Percentiles rank a stretch among this genome's conserved stretches.
Evolutionary conservation across 2,329 filamentous ascomycete genomes (phyloP).

Genomic region (Chlorencoelia australis): DNA sequence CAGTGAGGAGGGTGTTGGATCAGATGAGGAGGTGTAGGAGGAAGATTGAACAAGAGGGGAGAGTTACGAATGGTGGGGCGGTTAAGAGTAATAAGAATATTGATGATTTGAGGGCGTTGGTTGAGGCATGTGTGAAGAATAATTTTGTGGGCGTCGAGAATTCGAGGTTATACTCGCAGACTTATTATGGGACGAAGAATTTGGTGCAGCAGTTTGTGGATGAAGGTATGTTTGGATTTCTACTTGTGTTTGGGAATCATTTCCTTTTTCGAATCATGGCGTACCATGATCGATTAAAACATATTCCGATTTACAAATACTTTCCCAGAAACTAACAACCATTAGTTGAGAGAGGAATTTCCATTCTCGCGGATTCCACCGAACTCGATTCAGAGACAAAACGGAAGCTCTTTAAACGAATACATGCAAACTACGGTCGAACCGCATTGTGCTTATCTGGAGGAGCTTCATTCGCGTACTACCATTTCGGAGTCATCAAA

Average conservation of each 20-base stretch:
- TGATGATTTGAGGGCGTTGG: constrained; percentile 65
- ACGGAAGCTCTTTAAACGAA: constrained; percentile 71
- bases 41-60: constrained; percentile 40
- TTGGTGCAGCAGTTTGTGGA: constrained; percentile 84
- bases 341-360: constrained; percentile 53
- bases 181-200: constrained; percentile 95
- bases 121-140: constrained; percentile 91
- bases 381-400: constrained; percentile 66
- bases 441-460: constrained; percentile 90
- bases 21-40: constrained; percentile 59
- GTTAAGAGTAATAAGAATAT: constrained; percentile 40
- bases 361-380: constrained; percentile 57
- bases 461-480: constrained; percentile 90
- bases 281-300: no score
- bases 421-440: constrained; percentile 83
- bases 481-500: constrained; percentile 88
- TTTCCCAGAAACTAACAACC: constrained; percentile 8
- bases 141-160: constrained; percentile 97
- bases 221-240: constrained; percentile 45
- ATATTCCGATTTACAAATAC: no score
- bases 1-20: constrained; percentile 64
- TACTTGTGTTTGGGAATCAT: constrained; percentile 9
- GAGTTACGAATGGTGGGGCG: constrained; percentile 27
- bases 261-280: no score
- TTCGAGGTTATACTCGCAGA: constrained; percentile 88